A percentile compares a stretch with the other conserved stretches of the same genome.
Conservation (phyloP, 352 stramenopile species). For the Globisporangium paddicum region DNA sequence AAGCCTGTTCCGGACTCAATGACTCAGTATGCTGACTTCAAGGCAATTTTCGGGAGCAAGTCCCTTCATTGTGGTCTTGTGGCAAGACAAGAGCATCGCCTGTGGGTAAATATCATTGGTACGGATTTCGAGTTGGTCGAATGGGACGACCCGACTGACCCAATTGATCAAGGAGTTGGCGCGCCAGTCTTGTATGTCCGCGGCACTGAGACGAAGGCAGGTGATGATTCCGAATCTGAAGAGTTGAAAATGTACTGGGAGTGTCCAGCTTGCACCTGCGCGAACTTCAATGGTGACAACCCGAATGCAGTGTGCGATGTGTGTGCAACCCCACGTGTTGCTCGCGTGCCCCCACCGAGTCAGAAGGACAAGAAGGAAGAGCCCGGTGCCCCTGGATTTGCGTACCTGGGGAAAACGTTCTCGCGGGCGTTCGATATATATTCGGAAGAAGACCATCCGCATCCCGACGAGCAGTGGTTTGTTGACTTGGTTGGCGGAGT, state of each 20-base stretch:
- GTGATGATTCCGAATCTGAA: slow-evolving; percentile 18
- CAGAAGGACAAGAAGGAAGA: slow-evolving; percentile 23
- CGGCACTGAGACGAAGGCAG: slow-evolving; percentile 4
- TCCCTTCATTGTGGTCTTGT: slow-evolving; percentile 87
- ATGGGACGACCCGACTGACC: slow-evolving; percentile 77
- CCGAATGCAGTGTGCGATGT: slow-evolving; percentile 73
- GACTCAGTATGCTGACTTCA: slow-evolving; percentile 87
- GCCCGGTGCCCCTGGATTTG: slow-evolving; percentile 37
- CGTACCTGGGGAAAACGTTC: slow-evolving; percentile 54
- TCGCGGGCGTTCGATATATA: slow-evolving; percentile 79
- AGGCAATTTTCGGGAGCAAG: slow-evolving; percentile 77
- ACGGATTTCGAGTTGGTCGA: slow-evolving; percentile 86
- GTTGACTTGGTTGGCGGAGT: slow-evolving; percentile 60
- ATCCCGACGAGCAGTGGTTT: slow-evolving; percentile 68
- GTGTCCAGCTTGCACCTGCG: slow-evolving; percentile 75
- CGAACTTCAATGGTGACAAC: slow-evolving; percentile 86
- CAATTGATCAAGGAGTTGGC: slow-evolving; percentile 80
- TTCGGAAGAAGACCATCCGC: slow-evolving; percentile 63
- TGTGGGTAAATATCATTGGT: slow-evolving; percentile 88
- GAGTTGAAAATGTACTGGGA: slow-evolving; percentile 89
- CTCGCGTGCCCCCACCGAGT: slow-evolving; percentile 14
- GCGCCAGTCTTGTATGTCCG: slow-evolving; percentile 46
- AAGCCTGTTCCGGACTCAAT: slow-evolving; percentile 90
- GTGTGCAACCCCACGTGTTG: slow-evolving; percentile 51
- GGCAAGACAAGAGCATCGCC: slow-evolving; percentile 73